Conservation (phyloP, 495 filamentous ascomycete species). For the Lepidopterella palustris region DNA sequence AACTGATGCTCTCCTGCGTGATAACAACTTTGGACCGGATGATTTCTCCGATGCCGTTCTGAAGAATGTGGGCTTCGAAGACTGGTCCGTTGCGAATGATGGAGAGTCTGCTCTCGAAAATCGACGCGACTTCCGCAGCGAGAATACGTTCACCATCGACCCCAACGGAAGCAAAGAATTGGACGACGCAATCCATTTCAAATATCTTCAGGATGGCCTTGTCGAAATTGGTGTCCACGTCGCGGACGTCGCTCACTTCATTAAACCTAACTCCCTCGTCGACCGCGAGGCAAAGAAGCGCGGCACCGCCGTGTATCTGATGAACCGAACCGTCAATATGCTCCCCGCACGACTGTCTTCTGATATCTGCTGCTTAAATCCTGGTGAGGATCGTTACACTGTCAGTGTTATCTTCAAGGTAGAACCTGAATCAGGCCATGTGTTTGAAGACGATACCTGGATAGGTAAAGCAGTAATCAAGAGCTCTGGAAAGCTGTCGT, state of each 20-base stretch:
- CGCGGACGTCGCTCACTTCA: conserved; percentile 91
- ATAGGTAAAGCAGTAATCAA: conserved; percentile 90
- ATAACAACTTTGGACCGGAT: conserved; percentile 97
- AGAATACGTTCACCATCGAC: conserved; percentile 88
- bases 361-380: conserved; percentile 80
- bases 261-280: conserved; percentile 91
- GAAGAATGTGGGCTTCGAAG: conserved; percentile 83
- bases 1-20: conserved; percentile 90
- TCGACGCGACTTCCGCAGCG: conserved; percentile 84
- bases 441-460: conserved; percentile 81
- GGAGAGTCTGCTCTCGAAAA: conserved; percentile 64
- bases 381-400: conserved; percentile 81
- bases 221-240: conserved; percentile 95
- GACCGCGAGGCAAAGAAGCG: conserved; percentile 98
- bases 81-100: conserved; percentile 82
- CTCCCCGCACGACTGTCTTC: conserved; percentile 76
- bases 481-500: conserved; percentile 76
- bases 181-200: conserved; percentile 88
- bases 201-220: conserved; percentile 69
- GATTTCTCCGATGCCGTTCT: conserved; percentile 96
- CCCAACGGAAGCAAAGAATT: conserved; percentile 75
- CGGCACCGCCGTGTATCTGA: conserved; percentile 88
- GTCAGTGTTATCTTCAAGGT: conserved; percentile 89
- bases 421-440: conserved; percentile 65
- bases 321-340: conserved; percentile 86